Conservation (phyloP, 495 filamentous ascomycete species). For the Aspergillus wentii region DNA sequence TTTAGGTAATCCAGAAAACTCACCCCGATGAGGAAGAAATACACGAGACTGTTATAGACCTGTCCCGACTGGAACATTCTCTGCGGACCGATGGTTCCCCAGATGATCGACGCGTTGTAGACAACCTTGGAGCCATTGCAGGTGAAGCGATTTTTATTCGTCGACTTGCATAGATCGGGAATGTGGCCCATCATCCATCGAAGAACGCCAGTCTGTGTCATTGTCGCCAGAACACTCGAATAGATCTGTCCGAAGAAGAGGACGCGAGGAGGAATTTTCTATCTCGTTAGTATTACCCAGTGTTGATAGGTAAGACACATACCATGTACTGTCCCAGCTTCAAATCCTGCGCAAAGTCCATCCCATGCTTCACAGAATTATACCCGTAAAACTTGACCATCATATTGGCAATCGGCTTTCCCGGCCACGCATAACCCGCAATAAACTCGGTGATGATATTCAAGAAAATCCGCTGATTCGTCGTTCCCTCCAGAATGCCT, state of each 20-base stretch:
- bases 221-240: constrained; percentile 42
- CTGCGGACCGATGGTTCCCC: constrained; percentile 38
- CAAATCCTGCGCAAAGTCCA: constrained; percentile 42
- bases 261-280: constrained; percentile 46
- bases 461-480: constrained; percentile 56
- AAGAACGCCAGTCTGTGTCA: constrained; percentile 28
- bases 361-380: constrained; percentile 45
- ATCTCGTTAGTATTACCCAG: neutral
- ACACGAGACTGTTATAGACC: constrained; percentile 31
- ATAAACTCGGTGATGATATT: constrained; percentile 75
- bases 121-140: constrained; percentile 49
- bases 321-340: constrained; percentile 52
- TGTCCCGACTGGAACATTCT: constrained; percentile 35
- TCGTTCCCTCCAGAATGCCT: constrained; percentile 80
- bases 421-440: constrained; percentile 71
- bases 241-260: constrained; percentile 48
- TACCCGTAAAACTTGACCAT: constrained; percentile 77
- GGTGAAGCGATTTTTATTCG: constrained; percentile 39
- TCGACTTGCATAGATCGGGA: constrained; percentile 30
- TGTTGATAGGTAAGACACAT: neutral
- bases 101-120: constrained; percentile 43
- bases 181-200: constrained; percentile 48
- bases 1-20: neutral
- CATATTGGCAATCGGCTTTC: constrained; percentile 80
- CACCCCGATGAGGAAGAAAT: constrained; percentile 38